Evolutionary conservation across 1,139 yeast species (phyloP), one percentile per base, ranked within the genome.

Genomic region (Zygoascus meyerae): DNA sequence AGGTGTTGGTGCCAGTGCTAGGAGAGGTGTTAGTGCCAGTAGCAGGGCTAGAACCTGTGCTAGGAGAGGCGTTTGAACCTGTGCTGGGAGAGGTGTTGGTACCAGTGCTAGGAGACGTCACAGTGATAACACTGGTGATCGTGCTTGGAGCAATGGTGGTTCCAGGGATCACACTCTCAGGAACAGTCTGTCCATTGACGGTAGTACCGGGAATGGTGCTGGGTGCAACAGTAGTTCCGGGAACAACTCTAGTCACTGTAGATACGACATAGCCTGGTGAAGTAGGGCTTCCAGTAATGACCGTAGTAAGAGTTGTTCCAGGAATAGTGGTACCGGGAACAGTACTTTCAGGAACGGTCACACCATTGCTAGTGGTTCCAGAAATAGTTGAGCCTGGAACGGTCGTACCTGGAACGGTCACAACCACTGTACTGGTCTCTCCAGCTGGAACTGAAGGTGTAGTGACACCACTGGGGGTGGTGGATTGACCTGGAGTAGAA

Each of bases 181-280:
- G 52, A 43, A 52, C 44, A n/a, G 52, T 48, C 1, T 51, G 37
- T 18, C 60, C 59, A 17, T 61, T 52, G 9, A 51, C 38, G 5
- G 59, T 53, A 14, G 55, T 46, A 3, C 49, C 54, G 9, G 58
- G 51, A 6, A 49, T 48, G 16, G 50, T 44, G 8, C 45, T 28
- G 3, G 46, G 40, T 1, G 54, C 47, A 12, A 56, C 48, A 11
- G 57, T 44, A 2, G 57, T 53, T 1, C 49, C 51, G 2, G 45
- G 51, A 30, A 40, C 33, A 3, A 40, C 32, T 14, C 42, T n/a
- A 12, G 34, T 29, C 12, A 46, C 29, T 5, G 54, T 48, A 21
- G 40, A 2, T 21, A 21, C 26, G 4, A 5, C 26, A 7, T 21
- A 21, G 21, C 21, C 38, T 2, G 29, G 35, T 16, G 41, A 36